Evolutionary conservation across 2,329 filamentous ascomycete genomes (phyloP), one percentile per base, ranked within the genome.

Genomic region (Colletotrichum truncatum): DNA sequence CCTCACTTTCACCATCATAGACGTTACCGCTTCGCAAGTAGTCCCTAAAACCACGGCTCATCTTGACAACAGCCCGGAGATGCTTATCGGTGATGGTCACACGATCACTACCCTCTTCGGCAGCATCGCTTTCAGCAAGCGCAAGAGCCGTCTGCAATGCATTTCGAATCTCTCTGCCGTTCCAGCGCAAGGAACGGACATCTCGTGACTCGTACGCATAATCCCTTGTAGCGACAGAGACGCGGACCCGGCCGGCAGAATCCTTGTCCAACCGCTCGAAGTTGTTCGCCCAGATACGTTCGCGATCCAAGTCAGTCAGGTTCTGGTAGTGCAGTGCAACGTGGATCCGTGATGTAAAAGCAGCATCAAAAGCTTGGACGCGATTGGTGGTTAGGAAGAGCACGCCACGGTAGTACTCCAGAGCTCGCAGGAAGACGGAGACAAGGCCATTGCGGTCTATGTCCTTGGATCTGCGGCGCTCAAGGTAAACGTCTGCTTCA

Each of bases 401-500:
- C 30, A 84, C 78, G 51, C 83, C 83, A 4, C 77, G 76, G 73
- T 84, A 85, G 72, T 85, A 85, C 73, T 85, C 83, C 57, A 85
- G 77, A 1, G 80, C 81, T n/a, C 82, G 80, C 23, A 85, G 73
- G 73, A 85, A 84, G 59, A 84, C 74, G 14, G 80, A 82, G 25
- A 84, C 82, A 10, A 85, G 75, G 0, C 79, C 80, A 71, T 85
- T 85, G 63, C 81, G 80, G 21, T 72, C 74, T 49, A 84, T 78
- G 69, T 85, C 81, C 26, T 70, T 74, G 21, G 77, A 70, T 2
- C 75, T 75, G 2, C 87, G 84, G 55, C 81, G 74, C 73, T 88
- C 85, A 8, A 89, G 82, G 73, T 87, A 89, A 16, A 88, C 85
- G 59, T 89, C 87, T 3, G 85, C 85, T 73, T 89, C 87, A 70